Percentiles rank a stretch among this genome's conserved stretches.
These are phyloP conservation scores for Oenanthe javanica DNA, from an alignment of 140 eudicot genomes.

Conservation along the genomic window DNA sequence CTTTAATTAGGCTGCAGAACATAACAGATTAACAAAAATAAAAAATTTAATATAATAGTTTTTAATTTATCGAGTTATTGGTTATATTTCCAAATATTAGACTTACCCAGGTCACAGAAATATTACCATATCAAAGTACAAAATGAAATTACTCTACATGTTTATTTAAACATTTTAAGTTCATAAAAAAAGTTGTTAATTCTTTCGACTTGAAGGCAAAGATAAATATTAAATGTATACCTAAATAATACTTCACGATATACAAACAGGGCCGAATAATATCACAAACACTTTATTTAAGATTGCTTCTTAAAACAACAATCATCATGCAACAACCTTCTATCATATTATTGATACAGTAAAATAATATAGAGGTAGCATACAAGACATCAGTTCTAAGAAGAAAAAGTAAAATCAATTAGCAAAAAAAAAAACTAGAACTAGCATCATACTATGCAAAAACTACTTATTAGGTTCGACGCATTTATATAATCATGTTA, in stretches of 20 bases:
- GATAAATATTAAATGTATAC: background rate
- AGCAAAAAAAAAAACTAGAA: background rate
- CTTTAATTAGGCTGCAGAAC: background rate
- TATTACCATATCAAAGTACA: background rate
- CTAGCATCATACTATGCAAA: background rate
- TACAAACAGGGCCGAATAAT: background rate
- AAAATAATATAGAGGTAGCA: background rate
- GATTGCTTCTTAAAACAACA: background rate
- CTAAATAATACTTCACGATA: background rate
- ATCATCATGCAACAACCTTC: background rate
- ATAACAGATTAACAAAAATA: too few relatives aligned
- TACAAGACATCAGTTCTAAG: background rate
- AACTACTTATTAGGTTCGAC: background rate
- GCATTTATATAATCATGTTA: background rate
- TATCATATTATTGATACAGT: background rate
- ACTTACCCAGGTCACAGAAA: background rate
- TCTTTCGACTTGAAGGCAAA: too few relatives aligned
- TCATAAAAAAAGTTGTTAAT: background rate
- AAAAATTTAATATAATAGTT: too few relatives aligned
- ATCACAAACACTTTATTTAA: background rate
- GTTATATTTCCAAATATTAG: background rate
- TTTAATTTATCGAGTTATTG: background rate
- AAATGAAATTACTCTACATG: background rate
- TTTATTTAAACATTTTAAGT: too few relatives aligned
- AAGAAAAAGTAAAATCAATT: background rate